These are phyloP conservation scores for Talaromyces sp. DNA, from an alignment of 2,329 filamentous ascomycete species.

Conservation along the genomic window DNA sequence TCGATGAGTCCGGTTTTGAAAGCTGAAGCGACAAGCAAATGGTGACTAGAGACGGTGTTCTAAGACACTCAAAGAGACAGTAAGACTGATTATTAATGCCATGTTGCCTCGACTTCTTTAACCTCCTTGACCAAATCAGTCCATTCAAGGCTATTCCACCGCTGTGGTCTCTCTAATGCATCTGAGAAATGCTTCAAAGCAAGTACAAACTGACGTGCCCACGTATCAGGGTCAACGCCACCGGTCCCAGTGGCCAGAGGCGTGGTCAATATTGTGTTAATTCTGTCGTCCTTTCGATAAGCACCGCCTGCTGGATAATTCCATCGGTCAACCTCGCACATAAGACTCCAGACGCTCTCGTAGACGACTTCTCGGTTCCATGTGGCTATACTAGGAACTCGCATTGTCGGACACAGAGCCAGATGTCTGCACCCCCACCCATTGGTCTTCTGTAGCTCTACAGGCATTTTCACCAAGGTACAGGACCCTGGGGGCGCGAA, in stretches of 20 bases:
- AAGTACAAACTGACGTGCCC: conserved; percentile 48
- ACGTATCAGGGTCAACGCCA: conserved; percentile 40
- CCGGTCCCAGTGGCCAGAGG: conserved; percentile 50
- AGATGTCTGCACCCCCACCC: conserved; percentile 40
- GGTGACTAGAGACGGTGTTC: too few species aligned
- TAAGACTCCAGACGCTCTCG: conserved; percentile 50
- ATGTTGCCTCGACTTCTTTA: conserved; percentile 24
- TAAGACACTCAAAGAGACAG: too few species aligned
- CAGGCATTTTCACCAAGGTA: conserved; percentile 43
- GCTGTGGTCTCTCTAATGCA: conserved; percentile 38
- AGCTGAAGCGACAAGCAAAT: too few species aligned
- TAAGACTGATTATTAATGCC: conserved; percentile 3
- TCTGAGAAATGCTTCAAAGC: conserved; percentile 51
- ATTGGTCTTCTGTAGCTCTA: conserved; percentile 33
- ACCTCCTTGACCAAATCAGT: conserved; percentile 19
- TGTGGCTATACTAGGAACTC: conserved; percentile 36
- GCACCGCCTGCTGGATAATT: conserved; percentile 28
- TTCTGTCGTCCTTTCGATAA: conserved; percentile 18
- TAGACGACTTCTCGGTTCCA: conserved; percentile 53
- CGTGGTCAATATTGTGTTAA: conserved; percentile 46
- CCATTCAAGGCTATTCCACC: conserved; percentile 41
- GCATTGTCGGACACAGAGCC: conserved; percentile 52
- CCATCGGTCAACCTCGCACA: conserved; percentile 45
- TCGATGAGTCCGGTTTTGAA: too few species aligned
- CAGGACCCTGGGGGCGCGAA: conserved; percentile 50